These are phyloP conservation scores for Oryza meyeriana DNA, from an alignment of 176 grass and related monocot species.

Conservation along the genomic window DNA sequence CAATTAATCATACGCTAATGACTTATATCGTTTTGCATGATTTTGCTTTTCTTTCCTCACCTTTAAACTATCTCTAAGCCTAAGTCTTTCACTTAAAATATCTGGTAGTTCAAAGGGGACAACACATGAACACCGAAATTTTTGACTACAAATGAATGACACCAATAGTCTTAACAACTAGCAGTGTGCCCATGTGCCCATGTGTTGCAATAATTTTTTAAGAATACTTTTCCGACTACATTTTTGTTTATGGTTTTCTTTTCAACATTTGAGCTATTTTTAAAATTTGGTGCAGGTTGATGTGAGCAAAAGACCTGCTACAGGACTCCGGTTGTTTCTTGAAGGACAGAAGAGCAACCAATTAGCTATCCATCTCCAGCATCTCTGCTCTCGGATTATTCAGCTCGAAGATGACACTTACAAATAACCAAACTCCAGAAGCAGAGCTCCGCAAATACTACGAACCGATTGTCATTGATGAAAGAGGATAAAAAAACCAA, in stretches of 20 bases:
- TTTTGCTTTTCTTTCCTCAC: no score
- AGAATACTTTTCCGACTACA: background rate
- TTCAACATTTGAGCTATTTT: background rate
- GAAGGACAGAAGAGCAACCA: constrained; percentile 95
- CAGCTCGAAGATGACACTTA: constrained; percentile 62
- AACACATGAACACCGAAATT: background rate
- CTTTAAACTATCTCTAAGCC: no score
- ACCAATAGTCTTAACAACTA: background rate
- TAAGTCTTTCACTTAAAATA: background rate
- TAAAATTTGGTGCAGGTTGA: constrained; percentile 73
- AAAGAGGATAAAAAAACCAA: no score
- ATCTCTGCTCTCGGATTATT: constrained; percentile 85
- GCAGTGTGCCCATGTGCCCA: background rate
- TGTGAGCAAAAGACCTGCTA: constrained; percentile 76
- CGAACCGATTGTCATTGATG: constrained; percentile 85
- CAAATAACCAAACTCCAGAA: constrained; percentile 42
- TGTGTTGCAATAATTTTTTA: background rate
- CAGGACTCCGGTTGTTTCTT: constrained; percentile 73
- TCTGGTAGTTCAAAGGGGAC: background rate
- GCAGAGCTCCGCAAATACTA: constrained; percentile 61
- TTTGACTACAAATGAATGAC: background rate
- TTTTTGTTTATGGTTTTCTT: background rate
- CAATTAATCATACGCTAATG: no score
- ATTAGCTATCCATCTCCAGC: constrained; percentile 91
- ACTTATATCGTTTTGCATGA: no score